Evolutionary conservation across 225 moss, liverwort and hornwort species (phyloP).

Genomic region (Asterella californica): DNA sequence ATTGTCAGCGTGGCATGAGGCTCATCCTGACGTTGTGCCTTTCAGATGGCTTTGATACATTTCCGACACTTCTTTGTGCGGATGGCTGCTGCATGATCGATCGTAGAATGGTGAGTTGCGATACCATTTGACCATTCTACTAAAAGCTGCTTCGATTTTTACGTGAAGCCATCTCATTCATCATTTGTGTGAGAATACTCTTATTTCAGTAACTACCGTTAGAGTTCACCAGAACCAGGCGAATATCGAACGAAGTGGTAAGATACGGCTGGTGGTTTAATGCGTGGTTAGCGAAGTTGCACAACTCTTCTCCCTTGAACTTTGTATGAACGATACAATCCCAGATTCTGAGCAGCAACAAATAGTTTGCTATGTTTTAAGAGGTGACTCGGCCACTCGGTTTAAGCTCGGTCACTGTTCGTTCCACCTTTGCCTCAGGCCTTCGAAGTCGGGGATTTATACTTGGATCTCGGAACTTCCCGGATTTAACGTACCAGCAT

Average conservation of each 20-base stretch:
- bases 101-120: constrained; percentile 67
- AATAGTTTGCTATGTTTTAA: not conserved
- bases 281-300: not conserved
- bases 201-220: not conserved
- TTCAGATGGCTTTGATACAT: constrained; percentile 93
- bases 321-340: not conserved
- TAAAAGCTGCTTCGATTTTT: not conserved
- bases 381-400: not conserved
- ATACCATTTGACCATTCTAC: not conserved
- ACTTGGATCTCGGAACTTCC: not conserved
- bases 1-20: constrained; percentile 83
- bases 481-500: not conserved
- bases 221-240: not conserved
- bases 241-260: not conserved
- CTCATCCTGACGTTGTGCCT: constrained; percentile 78
- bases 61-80: constrained; percentile 84
- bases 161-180: not conserved
- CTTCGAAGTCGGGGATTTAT: not conserved
- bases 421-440: not conserved
- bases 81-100: constrained; percentile 99
- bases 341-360: not conserved
- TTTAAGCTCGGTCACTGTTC: not conserved
- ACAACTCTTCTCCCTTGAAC: not conserved
- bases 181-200: not conserved
- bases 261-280: not conserved